Percentiles rank a stretch among this genome's conserved stretches.
phyloP scores from a whole-genome alignment of 257 asterid genomes.

The Fraxinus anomala region DNA sequence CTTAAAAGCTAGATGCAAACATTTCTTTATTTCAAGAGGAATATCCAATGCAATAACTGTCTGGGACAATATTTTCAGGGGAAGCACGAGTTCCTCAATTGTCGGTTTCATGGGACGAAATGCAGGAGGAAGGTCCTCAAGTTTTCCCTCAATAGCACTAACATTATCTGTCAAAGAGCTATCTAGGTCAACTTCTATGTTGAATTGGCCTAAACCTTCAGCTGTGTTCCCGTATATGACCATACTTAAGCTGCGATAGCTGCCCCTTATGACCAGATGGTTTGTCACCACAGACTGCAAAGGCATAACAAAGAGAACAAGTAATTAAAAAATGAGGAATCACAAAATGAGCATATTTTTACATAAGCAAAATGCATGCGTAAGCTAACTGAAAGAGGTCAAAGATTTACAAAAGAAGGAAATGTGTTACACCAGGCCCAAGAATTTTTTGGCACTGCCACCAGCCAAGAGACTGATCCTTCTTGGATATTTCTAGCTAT shows the following conservation, averaged over 20 bases:
- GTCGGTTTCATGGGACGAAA: slow-evolving; percentile 60
- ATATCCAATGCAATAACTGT: slow-evolving; percentile 49
- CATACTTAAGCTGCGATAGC: slow-evolving; percentile 95
- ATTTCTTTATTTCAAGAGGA: slow-evolving; percentile 60
- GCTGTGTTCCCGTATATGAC: slow-evolving; percentile 93
- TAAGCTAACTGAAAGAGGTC: not conserved
- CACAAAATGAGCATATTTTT: not conserved
- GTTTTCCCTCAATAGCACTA: slow-evolving; percentile 77
- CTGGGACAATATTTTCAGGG: slow-evolving; percentile 60
- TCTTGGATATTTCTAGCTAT: not conserved
- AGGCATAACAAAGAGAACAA: slow-evolving; percentile 23
- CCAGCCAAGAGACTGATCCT: not conserved
- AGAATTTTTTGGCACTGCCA: not conserved
- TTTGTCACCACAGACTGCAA: slow-evolving; percentile 82
- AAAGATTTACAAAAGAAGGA: not conserved
- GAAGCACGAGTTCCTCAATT: slow-evolving; percentile 65
- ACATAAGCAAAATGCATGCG: not conserved
- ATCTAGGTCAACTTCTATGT: slow-evolving; percentile 89
- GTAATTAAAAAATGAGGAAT: not conserved
- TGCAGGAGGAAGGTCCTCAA: slow-evolving; percentile 92
- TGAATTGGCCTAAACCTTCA: slow-evolving; percentile 93
- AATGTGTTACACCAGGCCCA: not conserved
- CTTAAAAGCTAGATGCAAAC: slow-evolving; percentile 51
- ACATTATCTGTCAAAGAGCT: slow-evolving; percentile 75
- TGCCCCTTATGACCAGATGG: slow-evolving; percentile 96